Base-by-base conservation (phyloP, 2,329 filamentous ascomycete genomes). In the Aureobasidium sp. region DNA sequence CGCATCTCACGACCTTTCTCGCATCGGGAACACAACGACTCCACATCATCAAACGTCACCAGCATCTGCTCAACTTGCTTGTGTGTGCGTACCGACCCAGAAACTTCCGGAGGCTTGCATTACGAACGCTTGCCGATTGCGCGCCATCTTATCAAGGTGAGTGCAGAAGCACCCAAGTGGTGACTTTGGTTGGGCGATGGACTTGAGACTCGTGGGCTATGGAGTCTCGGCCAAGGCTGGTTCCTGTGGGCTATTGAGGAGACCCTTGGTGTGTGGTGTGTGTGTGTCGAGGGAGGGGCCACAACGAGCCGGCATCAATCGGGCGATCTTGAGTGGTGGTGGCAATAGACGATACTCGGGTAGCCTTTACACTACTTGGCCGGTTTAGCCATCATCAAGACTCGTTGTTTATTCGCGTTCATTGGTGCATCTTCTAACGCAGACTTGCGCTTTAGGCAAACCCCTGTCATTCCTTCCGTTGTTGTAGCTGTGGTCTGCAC, bases 391-490 rank as follows among this genome's bases (percentile, higher is more conserved):
- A 60, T 47, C 44, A 47, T 60, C 57, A 51, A 60, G 57, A 49
- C 45, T 51, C 29, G 57, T 51, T 51, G 34, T 31, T 45, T 36
- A 51, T n/a, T 49, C 45, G n/a, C 57, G 34, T 51, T 60, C 55
- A 60, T 60, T 60, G 57, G 57, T 60, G 57, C 57, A 60, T 60
- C 44, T 59, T 60, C 57, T 60, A 42, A 60, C 57, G 57, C 57
- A 36, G 57, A 41, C 25, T 47, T 60, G 44, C 42, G 61, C 45
- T 62, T 53, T 62, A 56, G 62, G 53, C 49, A 60, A 63, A 64
- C 51, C 62, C 62, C 62, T 64, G 62, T 64, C 62, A 48, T 60
- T 47, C 62, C 41, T 64, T 64, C 62, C 48, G 49, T 56, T 60
- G 45, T 60, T 42, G 57, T 60, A 60, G 57, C 57, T 51, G 55